Evolutionary conservation across 2,329 filamentous ascomycete genomes (phyloP), one percentile per base, ranked within the genome.

Genomic region (Monosporascus sp.): DNA sequence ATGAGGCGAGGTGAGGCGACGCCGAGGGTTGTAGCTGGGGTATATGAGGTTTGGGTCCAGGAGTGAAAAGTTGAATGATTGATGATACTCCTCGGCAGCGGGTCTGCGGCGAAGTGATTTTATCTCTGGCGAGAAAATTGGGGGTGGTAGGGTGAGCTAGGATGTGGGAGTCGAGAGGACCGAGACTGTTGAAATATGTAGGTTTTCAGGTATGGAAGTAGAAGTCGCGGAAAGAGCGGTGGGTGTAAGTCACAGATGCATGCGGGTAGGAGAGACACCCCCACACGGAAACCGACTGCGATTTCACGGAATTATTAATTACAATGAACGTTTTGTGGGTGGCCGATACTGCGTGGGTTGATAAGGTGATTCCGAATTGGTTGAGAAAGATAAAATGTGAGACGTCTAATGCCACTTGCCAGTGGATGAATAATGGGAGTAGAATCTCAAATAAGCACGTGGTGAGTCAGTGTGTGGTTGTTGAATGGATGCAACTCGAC

Each of bases 211-310:
- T 15, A 43, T 48, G 39, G 24, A 18, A 27, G 50, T 18, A 20
- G 20, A 53, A 49, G 24, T 24, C 48, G 44, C 45, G 52, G 52
- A 54, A 54, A 54, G 52, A 54, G 52, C 52, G 52, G 52, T 54
- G 49, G 52, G 37, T 51, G 49, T 54, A 51, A 51, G 48, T 51
- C 52, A 53, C 31, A 22, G 38, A 46, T 46, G 37, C 51, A 44
- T 27, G n/a, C 14, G 43, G 20, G 47, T 25, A 38, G 27, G 35
- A 37, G 51, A 48, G 9, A 35, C 22, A 41, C 48, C 15, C 37
- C 43, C 24, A 24, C 24, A 46, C 43, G 43, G 43, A 17, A 25
- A 18, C 43, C 24, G 24, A 31, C 43, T 27, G 38, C 9, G 38
- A 41, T 41, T 6, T 41, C 17, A 11, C 9, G 11, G 31, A 35